Percentiles rank a stretch among this genome's conserved stretches.
phyloP scores from a whole-genome alignment of 2,329 filamentous ascomycete genomes.

The Coniochaeta sp. region DNA sequence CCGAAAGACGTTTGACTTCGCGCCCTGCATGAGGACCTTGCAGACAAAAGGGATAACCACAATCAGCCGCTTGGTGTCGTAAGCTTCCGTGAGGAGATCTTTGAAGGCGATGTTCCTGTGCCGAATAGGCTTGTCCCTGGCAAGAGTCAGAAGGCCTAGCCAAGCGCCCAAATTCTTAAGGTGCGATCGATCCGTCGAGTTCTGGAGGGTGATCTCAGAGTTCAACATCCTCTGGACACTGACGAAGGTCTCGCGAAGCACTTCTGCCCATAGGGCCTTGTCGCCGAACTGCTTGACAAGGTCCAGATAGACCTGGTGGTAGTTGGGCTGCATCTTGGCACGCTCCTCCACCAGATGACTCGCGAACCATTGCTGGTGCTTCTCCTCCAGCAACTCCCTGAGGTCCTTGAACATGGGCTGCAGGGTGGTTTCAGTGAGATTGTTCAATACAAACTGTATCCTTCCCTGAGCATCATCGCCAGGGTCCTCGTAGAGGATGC shows the following conservation, averaged over 20 bases:
- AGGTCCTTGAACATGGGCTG: constrained; percentile 79
- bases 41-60: constrained; percentile 96
- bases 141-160: constrained; percentile 89
- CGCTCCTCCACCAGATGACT: constrained; percentile 91
- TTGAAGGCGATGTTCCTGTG: constrained; percentile 97
- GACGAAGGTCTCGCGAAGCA: constrained; percentile 87
- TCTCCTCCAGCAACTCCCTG: constrained; percentile 67
- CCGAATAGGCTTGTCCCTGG: constrained; percentile 89
- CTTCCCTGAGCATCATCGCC: constrained; percentile 82
- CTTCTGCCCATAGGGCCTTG: constrained; percentile 73
- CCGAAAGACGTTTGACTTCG: constrained; percentile 78
- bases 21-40: constrained; percentile 84
- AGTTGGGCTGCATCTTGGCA: constrained; percentile 95
- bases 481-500: constrained; percentile 70
- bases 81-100: constrained; percentile 86
- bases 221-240: constrained; percentile 84
- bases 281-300: constrained; percentile 78
- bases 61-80: constrained; percentile 83
- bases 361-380: constrained; percentile 94
- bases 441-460: constrained; percentile 93
- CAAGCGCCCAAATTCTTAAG: constrained; percentile 91
- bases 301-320: constrained; percentile 87
- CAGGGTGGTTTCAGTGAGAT: constrained; percentile 85
- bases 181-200: constrained; percentile 75
- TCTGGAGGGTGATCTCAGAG: constrained; percentile 78